A percentile compares a stretch with the other conserved stretches of the same genome.
phyloP scores from a whole-genome alignment of 768 basidiomycete genomes.

The Pisolithus sp. region DNA sequence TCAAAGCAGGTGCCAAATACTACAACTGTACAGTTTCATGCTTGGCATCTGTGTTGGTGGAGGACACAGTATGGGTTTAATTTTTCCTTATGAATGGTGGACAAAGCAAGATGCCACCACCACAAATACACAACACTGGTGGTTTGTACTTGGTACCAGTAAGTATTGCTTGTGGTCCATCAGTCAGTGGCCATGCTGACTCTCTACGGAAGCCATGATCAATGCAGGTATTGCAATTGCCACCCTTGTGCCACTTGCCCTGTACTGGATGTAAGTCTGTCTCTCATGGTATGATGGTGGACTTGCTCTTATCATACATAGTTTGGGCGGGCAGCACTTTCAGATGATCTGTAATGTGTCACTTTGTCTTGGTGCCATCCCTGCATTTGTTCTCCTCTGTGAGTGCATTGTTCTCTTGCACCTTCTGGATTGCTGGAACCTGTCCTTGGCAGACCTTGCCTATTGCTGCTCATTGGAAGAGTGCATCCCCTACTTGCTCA shows the following conservation, averaged over 20 bases:
- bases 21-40: conserved; percentile 51
- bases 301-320: conserved; percentile 18
- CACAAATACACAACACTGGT: conserved; percentile 77
- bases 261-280: conserved; percentile 75
- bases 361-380: conserved; percentile 76
- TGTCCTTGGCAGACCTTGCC: conserved; percentile 75
- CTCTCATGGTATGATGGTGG: neutral
- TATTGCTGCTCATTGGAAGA: conserved; percentile 70
- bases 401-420: too few species aligned
- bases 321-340: conserved; percentile 73
- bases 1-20: neutral
- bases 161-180: conserved; percentile 16
- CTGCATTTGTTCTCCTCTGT: conserved; percentile 80
- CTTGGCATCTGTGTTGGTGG: conserved; percentile 86
- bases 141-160: conserved; percentile 90
- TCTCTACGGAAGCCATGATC: conserved; percentile 66
- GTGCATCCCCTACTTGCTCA: conserved; percentile 67
- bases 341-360: conserved; percentile 84
- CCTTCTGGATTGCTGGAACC: too few species aligned
- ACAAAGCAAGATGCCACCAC: conserved; percentile 66
- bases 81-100: conserved; percentile 78
- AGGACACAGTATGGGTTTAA: conserved; percentile 86
- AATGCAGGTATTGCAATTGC: conserved; percentile 76
- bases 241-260: conserved; percentile 75
- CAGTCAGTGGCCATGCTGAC: conserved; percentile 3